Evolutionary conservation across 2,329 filamentous ascomycete genomes (phyloP).

Genomic region (Alternaria gaisen): DNA sequence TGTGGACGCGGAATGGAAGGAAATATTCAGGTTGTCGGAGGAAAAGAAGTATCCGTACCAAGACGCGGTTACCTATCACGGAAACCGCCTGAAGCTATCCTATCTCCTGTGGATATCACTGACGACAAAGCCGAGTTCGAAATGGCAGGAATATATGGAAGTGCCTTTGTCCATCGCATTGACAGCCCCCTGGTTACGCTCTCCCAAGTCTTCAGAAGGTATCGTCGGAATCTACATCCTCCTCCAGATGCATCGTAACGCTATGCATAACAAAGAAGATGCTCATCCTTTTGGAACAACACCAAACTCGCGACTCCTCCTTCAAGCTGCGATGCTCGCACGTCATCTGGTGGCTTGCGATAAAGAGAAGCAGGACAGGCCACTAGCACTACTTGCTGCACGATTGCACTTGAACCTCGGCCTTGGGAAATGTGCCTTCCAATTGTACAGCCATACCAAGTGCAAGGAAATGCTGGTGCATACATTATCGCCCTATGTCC

Average conservation of each 20-base stretch:
- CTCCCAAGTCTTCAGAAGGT: conserved; percentile 25
- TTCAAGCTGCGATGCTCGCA: conserved; percentile 43
- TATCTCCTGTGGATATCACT: conserved; percentile 38
- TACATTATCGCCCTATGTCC: conserved; percentile 40
- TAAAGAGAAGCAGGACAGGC: conserved; percentile 36
- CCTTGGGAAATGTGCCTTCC: conserved; percentile 41
- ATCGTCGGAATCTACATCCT: conserved; percentile 36
- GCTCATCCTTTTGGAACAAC: conserved; percentile 8
- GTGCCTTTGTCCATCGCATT: background rate
- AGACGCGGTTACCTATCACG: background rate
- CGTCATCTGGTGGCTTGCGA: conserved; percentile 36
- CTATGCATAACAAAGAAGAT: conserved; percentile 1
- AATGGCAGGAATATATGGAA: background rate
- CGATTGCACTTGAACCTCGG: conserved; percentile 45
- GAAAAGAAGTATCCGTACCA: background rate
- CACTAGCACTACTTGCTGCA: conserved; percentile 42
- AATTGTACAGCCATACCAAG: conserved; percentile 36
- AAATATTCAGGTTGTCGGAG: background rate
- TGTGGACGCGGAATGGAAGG: background rate
- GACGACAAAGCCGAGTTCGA: background rate
- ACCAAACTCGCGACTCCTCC: conserved; percentile 27
- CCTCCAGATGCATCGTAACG: conserved; percentile 29
- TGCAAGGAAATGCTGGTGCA: conserved; percentile 49
- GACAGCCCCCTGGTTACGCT: conserved; percentile 8
- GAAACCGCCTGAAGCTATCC: conserved; percentile 37